Evolutionary conservation across 495 filamentous ascomycete genomes (phyloP).

Genomic region (Tuber aestivum): DNA sequence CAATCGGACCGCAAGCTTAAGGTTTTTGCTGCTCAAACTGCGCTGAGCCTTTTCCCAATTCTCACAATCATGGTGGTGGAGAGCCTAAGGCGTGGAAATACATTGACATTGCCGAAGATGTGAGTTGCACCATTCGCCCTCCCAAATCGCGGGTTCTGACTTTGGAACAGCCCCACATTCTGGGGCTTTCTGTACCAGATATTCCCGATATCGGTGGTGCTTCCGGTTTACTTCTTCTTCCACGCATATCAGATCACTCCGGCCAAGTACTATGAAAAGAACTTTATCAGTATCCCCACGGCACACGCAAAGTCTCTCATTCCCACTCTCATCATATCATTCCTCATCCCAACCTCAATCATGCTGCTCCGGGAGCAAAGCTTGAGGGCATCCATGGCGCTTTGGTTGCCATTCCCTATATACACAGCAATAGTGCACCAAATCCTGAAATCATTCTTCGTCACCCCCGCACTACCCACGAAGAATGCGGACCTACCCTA

Average conservation of each 20-base stretch:
- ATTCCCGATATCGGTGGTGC: slow-evolving; percentile 43
- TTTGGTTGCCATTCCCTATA: slow-evolving; percentile 24
- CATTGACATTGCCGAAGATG: slow-evolving; percentile 37
- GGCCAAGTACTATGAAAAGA: slow-evolving; percentile 32
- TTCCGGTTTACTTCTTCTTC: slow-evolving; percentile 45
- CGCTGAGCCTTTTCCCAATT: slow-evolving; percentile 37
- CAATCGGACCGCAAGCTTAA: slow-evolving; percentile 4
- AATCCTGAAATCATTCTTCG: slow-evolving; percentile 30
- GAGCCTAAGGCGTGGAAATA: slow-evolving; percentile 37
- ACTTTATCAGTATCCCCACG: slow-evolving; percentile 39
- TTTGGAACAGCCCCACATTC: slow-evolving; percentile 32
- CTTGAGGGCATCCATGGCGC: slow-evolving; percentile 8
- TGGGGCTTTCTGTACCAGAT: slow-evolving; percentile 43
- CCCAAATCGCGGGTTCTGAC: not conserved
- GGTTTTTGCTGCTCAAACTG: slow-evolving; percentile 37
- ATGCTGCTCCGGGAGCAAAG: slow-evolving; percentile 28
- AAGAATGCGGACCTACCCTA: slow-evolving; percentile 13
- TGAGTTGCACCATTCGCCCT: slow-evolving; percentile 24
- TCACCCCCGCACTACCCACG: slow-evolving; percentile 14
- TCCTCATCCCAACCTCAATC: slow-evolving; percentile 43
- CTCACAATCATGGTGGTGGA: slow-evolving; percentile 43
- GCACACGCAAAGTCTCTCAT: slow-evolving; percentile 42
- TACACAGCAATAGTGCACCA: slow-evolving; percentile 40
- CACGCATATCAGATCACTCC: slow-evolving; percentile 40
- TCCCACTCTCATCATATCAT: slow-evolving; percentile 41